These are phyloP conservation scores for Pleurotus tuoliensis DNA, from an alignment of 768 basidiomycete species.

Conservation along the genomic window DNA sequence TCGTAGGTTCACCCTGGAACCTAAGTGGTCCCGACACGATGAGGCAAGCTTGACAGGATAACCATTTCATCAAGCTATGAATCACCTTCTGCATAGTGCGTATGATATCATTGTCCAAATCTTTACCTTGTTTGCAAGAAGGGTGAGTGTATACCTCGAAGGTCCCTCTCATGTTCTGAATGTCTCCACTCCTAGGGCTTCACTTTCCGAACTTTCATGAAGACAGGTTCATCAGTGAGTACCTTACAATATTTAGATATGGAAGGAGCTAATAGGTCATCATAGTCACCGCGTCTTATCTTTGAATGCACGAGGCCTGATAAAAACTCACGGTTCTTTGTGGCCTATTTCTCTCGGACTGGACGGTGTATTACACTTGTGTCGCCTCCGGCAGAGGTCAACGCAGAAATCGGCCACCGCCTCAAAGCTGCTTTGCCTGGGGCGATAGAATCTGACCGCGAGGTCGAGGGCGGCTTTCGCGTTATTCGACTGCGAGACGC, in stretches of 20 bases:
- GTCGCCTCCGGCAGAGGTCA: slow-evolving; percentile 39
- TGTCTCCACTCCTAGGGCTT: slow-evolving; percentile 50
- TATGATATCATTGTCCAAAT: slow-evolving; percentile 57
- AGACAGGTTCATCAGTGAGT: slow-evolving; percentile 49
- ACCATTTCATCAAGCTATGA: neutral
- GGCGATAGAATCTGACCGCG: slow-evolving; percentile 32
- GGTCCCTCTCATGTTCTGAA: slow-evolving; percentile 10
- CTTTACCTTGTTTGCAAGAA: slow-evolving; percentile 55
- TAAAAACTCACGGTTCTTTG: slow-evolving; percentile 52
- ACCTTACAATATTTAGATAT: neutral
- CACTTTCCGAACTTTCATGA: slow-evolving; percentile 61
- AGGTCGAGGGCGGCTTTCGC: slow-evolving; percentile 47
- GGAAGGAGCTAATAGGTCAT: neutral
- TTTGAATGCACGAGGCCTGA: slow-evolving; percentile 35
- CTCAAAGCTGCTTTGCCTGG: slow-evolving; percentile 33
- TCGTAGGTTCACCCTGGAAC: slow-evolving; percentile 67
- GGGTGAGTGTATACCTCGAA: slow-evolving; percentile 35
- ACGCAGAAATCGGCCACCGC: slow-evolving; percentile 34
- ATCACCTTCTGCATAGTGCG: slow-evolving; percentile 34
- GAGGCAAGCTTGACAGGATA: slow-evolving; percentile 35
- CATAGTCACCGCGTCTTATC: slow-evolving; percentile 5
- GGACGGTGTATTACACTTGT: slow-evolving; percentile 53
- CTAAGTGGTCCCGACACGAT: slow-evolving; percentile 48
- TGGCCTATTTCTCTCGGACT: slow-evolving; percentile 58
- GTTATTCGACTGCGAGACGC: slow-evolving; percentile 50